phyloP scores from a whole-genome alignment of 2,329 filamentous ascomycete genomes.

The Lasiodiplodia sp. region DNA sequence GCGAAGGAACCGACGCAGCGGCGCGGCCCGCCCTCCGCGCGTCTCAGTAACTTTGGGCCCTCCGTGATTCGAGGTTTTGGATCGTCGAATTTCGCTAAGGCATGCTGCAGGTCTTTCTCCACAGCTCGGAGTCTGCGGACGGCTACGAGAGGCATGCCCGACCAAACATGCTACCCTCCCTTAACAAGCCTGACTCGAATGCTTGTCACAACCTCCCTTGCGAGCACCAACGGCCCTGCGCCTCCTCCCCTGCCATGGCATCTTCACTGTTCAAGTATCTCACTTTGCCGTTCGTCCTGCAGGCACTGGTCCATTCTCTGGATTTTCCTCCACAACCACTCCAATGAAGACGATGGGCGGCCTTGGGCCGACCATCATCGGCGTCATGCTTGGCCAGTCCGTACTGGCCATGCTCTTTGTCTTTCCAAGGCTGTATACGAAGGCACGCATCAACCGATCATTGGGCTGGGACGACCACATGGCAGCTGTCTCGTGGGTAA shows the following conservation, averaged over 20 bases:
- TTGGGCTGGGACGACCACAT: constrained; percentile 42
- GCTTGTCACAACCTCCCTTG: not conserved
- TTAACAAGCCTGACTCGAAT: not conserved
- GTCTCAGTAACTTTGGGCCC: not conserved
- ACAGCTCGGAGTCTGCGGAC: not conserved
- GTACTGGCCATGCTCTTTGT: constrained; percentile 38
- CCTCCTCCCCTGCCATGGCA: not conserved
- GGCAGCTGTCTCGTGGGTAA: constrained; percentile 33
- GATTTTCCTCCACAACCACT: not conserved
- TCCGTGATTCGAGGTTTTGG: not conserved
- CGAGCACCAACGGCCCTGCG: not conserved
- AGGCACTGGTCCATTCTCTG: not conserved
- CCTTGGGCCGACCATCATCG: constrained; percentile 17
- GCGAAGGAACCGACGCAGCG: not conserved
- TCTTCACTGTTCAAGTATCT: not conserved
- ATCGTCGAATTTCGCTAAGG: not conserved
- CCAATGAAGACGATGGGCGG: constrained; percentile 22
- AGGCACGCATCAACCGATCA: constrained; percentile 39
- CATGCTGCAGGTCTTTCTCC: not conserved
- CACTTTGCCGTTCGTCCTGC: not conserved
- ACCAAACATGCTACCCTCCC: not conserved
- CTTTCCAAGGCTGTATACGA: constrained; percentile 39
- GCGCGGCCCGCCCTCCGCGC: constrained; percentile 23
- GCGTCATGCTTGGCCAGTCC: constrained; percentile 43
- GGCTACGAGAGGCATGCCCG: not conserved